Conservation (phyloP, 108 stramenopile species). For the Pseudonitzschia multiseries region DNA sequence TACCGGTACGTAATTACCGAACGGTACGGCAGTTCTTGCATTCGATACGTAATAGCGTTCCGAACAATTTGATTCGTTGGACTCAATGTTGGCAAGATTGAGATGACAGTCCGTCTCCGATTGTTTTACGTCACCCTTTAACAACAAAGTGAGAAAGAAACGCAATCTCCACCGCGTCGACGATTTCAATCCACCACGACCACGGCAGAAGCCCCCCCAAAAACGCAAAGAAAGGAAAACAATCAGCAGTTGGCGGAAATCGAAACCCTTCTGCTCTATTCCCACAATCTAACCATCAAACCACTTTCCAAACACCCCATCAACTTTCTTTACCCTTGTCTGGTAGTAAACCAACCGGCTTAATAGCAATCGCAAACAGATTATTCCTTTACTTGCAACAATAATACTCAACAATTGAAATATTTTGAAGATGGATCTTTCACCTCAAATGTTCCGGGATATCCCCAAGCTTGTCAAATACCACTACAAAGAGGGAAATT, state of each 20-base stretch:
- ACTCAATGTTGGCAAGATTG: not conserved
- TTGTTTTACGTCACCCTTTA: not conserved
- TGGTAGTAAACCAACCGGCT: not conserved
- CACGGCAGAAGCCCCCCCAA: not conserved
- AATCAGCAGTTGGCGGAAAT: not conserved
- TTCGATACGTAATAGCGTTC: too few relatives aligned
- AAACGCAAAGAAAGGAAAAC: not conserved
- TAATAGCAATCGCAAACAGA: not conserved
- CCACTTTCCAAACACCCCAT: not conserved
- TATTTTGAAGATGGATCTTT: slow-evolving; percentile 65
- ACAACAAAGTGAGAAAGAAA: not conserved
- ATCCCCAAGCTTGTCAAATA: slow-evolving; percentile 68
- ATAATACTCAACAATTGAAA: not conserved
- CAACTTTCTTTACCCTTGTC: not conserved
- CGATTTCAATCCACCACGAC: slow-evolving; percentile 2
- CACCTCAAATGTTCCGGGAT: slow-evolving; percentile 69
- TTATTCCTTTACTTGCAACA: too few relatives aligned
- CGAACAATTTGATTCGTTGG: not conserved
- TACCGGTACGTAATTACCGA: too few relatives aligned
- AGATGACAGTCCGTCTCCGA: not conserved
- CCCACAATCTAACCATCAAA: not conserved
- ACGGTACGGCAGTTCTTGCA: too few relatives aligned
- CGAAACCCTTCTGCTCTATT: not conserved
- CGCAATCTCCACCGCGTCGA: not conserved
- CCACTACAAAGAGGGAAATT: slow-evolving; percentile 89